These are phyloP conservation scores for Rosa chinensis DNA, from an alignment of 306 rosid genomes.

Conservation along the genomic window DNA sequence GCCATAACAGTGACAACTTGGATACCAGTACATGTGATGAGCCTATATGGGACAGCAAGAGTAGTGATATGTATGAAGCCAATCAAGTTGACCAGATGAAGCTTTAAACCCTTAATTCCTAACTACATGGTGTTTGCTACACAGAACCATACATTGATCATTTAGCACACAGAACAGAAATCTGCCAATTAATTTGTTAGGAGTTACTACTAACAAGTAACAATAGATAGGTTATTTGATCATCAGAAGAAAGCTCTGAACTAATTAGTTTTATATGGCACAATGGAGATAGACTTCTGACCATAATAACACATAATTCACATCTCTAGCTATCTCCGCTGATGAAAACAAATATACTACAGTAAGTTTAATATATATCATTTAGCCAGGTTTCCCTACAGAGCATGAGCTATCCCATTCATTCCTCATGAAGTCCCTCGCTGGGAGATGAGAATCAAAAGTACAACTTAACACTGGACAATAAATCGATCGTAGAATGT, in stretches of 20 bases:
- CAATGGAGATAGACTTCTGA: background rate
- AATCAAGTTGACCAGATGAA: background rate
- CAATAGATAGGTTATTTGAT: no score
- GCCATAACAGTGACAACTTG: background rate
- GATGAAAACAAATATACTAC: background rate
- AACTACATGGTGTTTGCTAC: background rate
- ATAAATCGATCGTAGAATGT: background rate
- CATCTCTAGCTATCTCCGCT: background rate
- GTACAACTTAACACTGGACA: background rate
- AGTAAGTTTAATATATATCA: background rate
- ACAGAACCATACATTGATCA: background rate
- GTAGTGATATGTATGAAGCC: background rate
- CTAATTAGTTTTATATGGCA: background rate
- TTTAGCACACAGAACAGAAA: background rate
- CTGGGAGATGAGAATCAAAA: background rate
- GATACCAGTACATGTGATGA: background rate
- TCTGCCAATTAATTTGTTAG: background rate
- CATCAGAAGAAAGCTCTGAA: no score
- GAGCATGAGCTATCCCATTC: background rate
- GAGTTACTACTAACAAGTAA: no score
- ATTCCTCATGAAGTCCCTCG: background rate
- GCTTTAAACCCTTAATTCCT: background rate
- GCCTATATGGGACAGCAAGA: background rate
- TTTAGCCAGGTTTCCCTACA: background rate
- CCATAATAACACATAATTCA: background rate